A percentile compares a stretch with the other conserved stretches of the same genome.
Evolutionary conservation across 164 flowering plant species (phyloP).

Genomic region (Tetracentron sinense): DNA sequence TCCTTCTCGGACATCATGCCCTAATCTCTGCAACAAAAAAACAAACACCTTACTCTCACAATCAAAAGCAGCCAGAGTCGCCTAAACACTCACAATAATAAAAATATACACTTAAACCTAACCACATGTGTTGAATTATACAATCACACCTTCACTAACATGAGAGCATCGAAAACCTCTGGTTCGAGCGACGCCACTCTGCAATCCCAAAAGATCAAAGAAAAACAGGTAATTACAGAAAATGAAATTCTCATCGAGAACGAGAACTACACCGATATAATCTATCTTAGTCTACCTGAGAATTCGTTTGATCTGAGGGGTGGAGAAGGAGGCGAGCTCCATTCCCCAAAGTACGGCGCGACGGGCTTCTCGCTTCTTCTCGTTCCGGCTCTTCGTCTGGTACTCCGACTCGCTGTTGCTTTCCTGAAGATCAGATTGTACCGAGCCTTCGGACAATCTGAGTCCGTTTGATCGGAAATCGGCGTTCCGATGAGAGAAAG

Average conservation of each 20-base stretch:
- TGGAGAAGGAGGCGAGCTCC: constrained; percentile 75
- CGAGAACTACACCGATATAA: too few species aligned
- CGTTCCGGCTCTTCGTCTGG: constrained; percentile 74
- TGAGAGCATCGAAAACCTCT: constrained; percentile 72
- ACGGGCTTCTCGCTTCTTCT: constrained; percentile 76
- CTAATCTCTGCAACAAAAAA: neutral
- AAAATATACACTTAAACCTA: too few species aligned
- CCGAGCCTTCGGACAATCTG: constrained; percentile 19
- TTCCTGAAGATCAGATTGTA: constrained; percentile 19
- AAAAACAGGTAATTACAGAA: neutral
- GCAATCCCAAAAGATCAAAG: constrained; percentile 9
- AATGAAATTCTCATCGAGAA: too few species aligned
- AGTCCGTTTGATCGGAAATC: constrained; percentile 38
- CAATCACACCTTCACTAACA: constrained; percentile 68
- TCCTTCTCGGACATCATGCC: neutral
- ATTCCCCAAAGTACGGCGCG: constrained; percentile 85
- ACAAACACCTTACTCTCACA: neutral
- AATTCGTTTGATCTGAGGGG: constrained; percentile 70
- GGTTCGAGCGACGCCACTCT: constrained; percentile 61
- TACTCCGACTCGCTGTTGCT: constrained; percentile 30
- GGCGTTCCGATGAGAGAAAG: constrained; percentile 22
- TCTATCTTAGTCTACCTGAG: too few species aligned
- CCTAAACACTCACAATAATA: neutral
- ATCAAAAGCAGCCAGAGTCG: neutral
- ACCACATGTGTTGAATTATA: too few species aligned